Base-by-base conservation (phyloP, 2,329 filamentous ascomycete genomes). In the Verticillium nubilum region DNA sequence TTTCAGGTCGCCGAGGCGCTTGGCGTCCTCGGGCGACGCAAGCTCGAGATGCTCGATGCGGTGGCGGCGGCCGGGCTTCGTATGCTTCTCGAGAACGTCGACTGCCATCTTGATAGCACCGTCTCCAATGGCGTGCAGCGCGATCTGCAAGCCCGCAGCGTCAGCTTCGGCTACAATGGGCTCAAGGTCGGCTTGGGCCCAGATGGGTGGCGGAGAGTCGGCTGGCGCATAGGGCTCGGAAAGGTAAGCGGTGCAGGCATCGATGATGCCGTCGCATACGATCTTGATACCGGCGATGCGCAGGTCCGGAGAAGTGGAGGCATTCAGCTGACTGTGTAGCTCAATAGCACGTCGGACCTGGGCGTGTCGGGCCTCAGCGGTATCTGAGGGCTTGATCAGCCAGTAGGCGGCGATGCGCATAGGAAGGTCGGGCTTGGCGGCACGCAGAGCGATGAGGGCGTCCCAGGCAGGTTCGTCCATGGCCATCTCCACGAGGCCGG, bases 401-500 rank as follows among this genome's bases (percentile, higher is more conserved):
- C 83, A 86, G 67, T 86, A 82, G 2, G 83, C 82, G 17, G 78
- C 78, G 2, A 86, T 68, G 4, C 80, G 73, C 64, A 85, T 75
- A 0, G 78, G 73, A 0, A 76, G 57, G 0, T 66, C 62, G 1
- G 74, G 61, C 3, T 73, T 70, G 17, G 74, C 70, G 13, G 70
- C 66, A 29, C 73, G 75, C 15, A 84, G 67, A n/a, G 75, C 75
- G 0, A 80, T 65, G 1, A 85, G 73, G 1, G 76, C 74, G 31
- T 78, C 78, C 82, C 83, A 86, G 0, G 78, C 77, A 26, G 76
- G 78, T 42, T 85, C 81, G 60, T 86, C 83, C 83, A 85, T 85
- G 52, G 83, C 83, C 83, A 86, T 85, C 57, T 86, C 83, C 7
- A 84, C 73, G 42, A 82, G 74, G 2, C 82, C 81, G 0, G 82